phyloP scores from a whole-genome alignment of 192 early-diverging fungal species.

The Spizellomyces sp. region DNA sequence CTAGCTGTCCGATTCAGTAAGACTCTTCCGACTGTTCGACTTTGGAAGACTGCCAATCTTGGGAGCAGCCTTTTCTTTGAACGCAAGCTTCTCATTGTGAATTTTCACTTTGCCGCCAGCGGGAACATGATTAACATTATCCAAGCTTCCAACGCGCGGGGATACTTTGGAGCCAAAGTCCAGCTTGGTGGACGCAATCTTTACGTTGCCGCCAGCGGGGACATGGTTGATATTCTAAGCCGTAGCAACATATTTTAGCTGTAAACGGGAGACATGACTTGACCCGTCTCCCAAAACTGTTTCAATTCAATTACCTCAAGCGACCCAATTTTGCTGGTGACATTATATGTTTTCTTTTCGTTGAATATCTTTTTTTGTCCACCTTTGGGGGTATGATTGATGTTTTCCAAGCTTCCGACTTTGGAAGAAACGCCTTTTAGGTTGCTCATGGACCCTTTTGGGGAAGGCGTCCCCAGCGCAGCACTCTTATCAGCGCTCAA shows the following conservation, averaged over 20 bases:
- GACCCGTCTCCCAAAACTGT: too few species aligned
- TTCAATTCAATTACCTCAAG: constrained; percentile 5
- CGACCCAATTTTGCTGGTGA: constrained; percentile 13
- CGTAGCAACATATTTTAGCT: too few species aligned
- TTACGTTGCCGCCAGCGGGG: constrained; percentile 15
- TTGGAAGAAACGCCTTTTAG: constrained; percentile 8
- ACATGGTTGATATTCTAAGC: constrained; percentile 15
- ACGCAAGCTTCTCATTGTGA: not conserved
- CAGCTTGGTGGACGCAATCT: not conserved
- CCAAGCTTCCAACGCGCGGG: constrained; percentile 2
- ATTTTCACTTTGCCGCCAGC: constrained; percentile 9
- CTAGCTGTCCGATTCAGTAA: too few species aligned
- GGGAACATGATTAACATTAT: constrained; percentile 15
- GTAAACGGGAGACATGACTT: not conserved
- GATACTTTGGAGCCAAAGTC: not conserved
- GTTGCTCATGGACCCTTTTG: not conserved
- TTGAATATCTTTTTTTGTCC: constrained; percentile 14
- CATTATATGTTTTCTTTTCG: constrained; percentile 1
- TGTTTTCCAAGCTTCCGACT: constrained; percentile 16
- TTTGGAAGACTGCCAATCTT: constrained; percentile 9
- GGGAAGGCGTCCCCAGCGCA: not conserved
- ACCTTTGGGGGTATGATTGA: constrained; percentile 7
- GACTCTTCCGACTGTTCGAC: too few species aligned
- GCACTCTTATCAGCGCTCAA: not conserved
- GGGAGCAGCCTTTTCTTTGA: not conserved